Percentiles rank a stretch among this genome's conserved stretches.
These are phyloP conservation scores for Piper betle DNA, from an alignment of 164 flowering plant species.

Conservation along the genomic window DNA sequence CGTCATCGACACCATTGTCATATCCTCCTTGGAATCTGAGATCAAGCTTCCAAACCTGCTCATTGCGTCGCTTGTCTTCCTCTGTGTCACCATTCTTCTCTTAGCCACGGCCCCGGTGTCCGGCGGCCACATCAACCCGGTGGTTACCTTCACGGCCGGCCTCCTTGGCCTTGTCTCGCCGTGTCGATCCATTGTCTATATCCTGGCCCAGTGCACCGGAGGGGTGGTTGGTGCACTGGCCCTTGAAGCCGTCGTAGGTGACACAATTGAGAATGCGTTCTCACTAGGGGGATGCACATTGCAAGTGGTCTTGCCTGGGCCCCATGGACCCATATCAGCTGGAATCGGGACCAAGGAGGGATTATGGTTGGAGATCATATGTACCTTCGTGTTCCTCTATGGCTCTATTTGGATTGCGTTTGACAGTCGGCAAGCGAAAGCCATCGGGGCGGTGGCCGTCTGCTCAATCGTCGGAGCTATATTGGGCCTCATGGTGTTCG, in stretches of 20 bases:
- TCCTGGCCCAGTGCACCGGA: constrained; percentile 41
- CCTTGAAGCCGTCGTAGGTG: constrained; percentile 32
- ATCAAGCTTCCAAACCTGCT: constrained; percentile 30
- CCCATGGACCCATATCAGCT: constrained; percentile 18
- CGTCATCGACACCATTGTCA: constrained; percentile 36
- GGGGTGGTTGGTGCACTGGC: constrained; percentile 44
- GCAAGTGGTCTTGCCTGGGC: constrained; percentile 28
- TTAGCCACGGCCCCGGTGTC: constrained; percentile 38
- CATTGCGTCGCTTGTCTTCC: constrained; percentile 21
- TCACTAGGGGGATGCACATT: constrained; percentile 54
- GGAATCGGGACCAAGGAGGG: constrained; percentile 30
- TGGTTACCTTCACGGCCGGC: constrained; percentile 31
- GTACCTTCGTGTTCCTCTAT: constrained; percentile 37
- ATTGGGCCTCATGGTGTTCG: constrained; percentile 31
- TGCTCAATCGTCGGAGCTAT: constrained; percentile 30
- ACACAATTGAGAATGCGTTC: constrained; percentile 20
- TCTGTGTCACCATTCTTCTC: constrained; percentile 31
- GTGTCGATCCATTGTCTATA: constrained; percentile 34
- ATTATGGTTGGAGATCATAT: constrained; percentile 40
- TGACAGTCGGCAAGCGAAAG: constrained; percentile 25
- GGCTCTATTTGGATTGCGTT: constrained; percentile 42
- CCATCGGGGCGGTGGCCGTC: constrained; percentile 22
- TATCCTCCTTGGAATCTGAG: constrained; percentile 30
- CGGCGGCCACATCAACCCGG: constrained; percentile 56
- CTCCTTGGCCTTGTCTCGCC: constrained; percentile 36